Conservation (phyloP, 2,329 filamentous ascomycete genomes). For the Aspergillus versicolor region DNA sequence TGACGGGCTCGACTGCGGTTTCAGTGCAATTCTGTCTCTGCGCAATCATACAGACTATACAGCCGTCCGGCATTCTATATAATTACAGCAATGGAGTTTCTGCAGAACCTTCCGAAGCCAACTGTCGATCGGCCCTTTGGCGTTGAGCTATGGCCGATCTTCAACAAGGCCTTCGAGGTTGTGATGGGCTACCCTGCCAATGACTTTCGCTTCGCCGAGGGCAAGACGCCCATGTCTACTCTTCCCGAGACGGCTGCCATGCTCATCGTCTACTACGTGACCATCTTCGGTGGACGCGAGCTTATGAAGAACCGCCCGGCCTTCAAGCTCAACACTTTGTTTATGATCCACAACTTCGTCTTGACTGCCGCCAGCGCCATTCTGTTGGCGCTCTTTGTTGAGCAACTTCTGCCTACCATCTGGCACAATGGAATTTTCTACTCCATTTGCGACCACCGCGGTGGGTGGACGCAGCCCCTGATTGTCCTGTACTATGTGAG, state of each 20-base stretch:
- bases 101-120: conserved; percentile 60
- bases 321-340: conserved; percentile 82
- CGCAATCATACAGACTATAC: background rate
- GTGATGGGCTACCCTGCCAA: conserved; percentile 78
- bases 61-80: background rate
- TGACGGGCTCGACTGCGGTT: background rate
- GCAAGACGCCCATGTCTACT: conserved; percentile 85
- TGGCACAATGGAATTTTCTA: conserved; percentile 81
- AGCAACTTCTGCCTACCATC: conserved; percentile 85
- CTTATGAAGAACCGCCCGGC: conserved; percentile 84
- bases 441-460: conserved; percentile 72
- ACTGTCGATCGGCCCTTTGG: conserved; percentile 91
- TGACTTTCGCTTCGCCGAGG: conserved; percentile 80
- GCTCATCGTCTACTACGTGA: conserved; percentile 83
- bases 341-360: conserved; percentile 96
- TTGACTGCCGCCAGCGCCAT: conserved; percentile 80
- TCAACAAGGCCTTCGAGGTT: conserved; percentile 78
- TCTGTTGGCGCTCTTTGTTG: conserved; percentile 80
- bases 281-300: conserved; percentile 91
- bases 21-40: conserved; percentile 11
- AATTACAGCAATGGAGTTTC: conserved; percentile 49
- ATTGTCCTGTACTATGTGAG: conserved; percentile 96
- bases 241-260: conserved; percentile 77
- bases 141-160: conserved; percentile 88
- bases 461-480: conserved; percentile 91